Evolutionary conservation across 371 early-diverging fungal genomes (phyloP).

Genomic region (Apophysomyces elegans): DNA sequence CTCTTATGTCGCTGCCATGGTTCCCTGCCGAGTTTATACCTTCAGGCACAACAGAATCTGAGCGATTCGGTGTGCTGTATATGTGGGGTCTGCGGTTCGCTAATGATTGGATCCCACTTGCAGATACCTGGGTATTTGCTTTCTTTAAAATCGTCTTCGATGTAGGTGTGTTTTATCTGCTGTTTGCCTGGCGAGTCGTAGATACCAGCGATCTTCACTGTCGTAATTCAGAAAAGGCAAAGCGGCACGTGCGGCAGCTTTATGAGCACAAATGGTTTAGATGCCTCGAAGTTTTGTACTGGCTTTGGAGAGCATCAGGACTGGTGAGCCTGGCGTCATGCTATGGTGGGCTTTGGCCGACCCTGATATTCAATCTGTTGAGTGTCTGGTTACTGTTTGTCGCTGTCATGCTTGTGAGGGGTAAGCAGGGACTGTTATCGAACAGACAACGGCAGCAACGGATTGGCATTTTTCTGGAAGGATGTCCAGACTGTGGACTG

Average conservation of each 20-base stretch:
- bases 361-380: slow-evolving; percentile 30
- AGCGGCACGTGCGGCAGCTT: slow-evolving; percentile 18
- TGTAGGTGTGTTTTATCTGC: slow-evolving; percentile 49
- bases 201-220: slow-evolving; percentile 24
- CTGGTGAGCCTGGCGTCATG: slow-evolving; percentile 37
- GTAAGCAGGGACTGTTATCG: slow-evolving; percentile 27
- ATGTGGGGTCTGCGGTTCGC: slow-evolving; percentile 59
- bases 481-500: not conserved
- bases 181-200: slow-evolving; percentile 33
- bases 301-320: slow-evolving; percentile 50
- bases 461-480: not conserved
- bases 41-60: slow-evolving; percentile 37
- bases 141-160: slow-evolving; percentile 47
- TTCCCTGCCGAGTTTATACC: slow-evolving; percentile 61
- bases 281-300: slow-evolving; percentile 32
- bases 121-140: slow-evolving; percentile 80
- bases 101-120: slow-evolving; percentile 76
- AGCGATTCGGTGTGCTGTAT: slow-evolving; percentile 59
- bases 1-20: slow-evolving; percentile 56
- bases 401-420: slow-evolving; percentile 27
- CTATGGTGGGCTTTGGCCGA: slow-evolving; percentile 50
- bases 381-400: slow-evolving; percentile 38
- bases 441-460: slow-evolving; percentile 6
- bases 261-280: slow-evolving; percentile 38
- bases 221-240: slow-evolving; percentile 2